Percentiles rank a stretch among this genome's conserved stretches.
These are phyloP conservation scores for Cryoendolithus antarcticus DNA, from an alignment of 2,329 filamentous ascomycete genomes.

Conservation along the genomic window DNA sequence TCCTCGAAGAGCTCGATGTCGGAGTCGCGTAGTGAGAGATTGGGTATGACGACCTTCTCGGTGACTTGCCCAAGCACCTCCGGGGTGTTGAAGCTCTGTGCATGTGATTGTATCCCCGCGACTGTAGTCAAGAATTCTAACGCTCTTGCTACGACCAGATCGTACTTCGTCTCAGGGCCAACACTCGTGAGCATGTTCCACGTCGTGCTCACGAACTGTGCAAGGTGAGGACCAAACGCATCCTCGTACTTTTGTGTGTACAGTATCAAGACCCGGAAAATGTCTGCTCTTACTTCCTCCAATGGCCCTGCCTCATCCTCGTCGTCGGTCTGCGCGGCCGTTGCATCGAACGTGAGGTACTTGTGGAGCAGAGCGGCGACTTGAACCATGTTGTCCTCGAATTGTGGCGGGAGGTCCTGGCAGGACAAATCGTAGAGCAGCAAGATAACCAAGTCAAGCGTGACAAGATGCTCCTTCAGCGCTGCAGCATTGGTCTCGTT, in stretches of 20 bases:
- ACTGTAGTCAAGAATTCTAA: constrained; percentile 90
- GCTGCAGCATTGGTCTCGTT: constrained; percentile 63
- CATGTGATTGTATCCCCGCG: constrained; percentile 64
- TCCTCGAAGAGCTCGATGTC: constrained; percentile 96
- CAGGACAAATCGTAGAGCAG: constrained; percentile 91
- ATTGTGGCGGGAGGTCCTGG: constrained; percentile 87
- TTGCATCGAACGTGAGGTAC: constrained; percentile 81
- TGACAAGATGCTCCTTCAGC: constrained; percentile 68
- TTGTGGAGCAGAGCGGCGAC: constrained; percentile 78
- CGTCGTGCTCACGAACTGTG: constrained; percentile 75
- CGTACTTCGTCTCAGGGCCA: constrained; percentile 81
- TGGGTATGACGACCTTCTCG: constrained; percentile 90
- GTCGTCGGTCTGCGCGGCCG: constrained; percentile 70
- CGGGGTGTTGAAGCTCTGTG: constrained; percentile 73
- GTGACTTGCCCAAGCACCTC: constrained; percentile 73
- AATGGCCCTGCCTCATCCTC: constrained; percentile 73
- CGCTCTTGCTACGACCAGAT: constrained; percentile 86
- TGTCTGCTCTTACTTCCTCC: constrained; percentile 82
- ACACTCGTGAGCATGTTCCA: constrained; percentile 85
- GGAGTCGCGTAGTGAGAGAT: constrained; percentile 80
- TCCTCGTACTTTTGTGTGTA: constrained; percentile 95
- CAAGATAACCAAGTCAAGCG: constrained; percentile 78
- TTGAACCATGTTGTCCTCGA: constrained; percentile 73
- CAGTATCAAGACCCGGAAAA: constrained; percentile 79
- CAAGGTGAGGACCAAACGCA: constrained; percentile 69